Evolutionary conservation across 148 eudicot genomes (phyloP), one percentile per base, ranked within the genome.

Genomic region (Rhododendron ovatum): DNA sequence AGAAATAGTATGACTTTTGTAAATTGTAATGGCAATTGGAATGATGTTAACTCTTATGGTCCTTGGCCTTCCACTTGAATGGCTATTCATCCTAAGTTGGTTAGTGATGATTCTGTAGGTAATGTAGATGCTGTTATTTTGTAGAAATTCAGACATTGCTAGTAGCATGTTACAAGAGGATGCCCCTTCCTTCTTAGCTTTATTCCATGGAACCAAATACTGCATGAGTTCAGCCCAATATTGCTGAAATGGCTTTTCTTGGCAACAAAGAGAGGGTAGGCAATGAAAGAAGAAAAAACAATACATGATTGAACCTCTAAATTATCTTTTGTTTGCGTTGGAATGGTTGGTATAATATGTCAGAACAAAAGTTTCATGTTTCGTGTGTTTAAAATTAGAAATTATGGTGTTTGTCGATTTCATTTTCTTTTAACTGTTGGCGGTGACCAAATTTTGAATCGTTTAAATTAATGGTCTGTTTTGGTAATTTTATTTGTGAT

Each of bases 401-500:
- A 57, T 24, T 53, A 35, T 1, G 3, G 15, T 53, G 45, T 57
- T 37, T 8, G 11, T 12, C 3, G 7, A n/a, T 67, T 83, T 14
- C 22, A 1, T 10, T 65, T 15, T 10, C 7, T 51, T 74, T 47
- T 51, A 12, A 74, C 2, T 7, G 5, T 39, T 78, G 28, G 47
- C 8, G 17, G 28, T 45, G 6, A 20, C 43, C 45, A 1, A 83
- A 78, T 5, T 26, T 75, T 59, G 48, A 30, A 26, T 59, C 65
- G 8, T 39, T 74, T 28, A 30, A 18, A 74, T 86, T 78, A 75
- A 2, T 82, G 18, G 82, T 45, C 85, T 76, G 69, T 82, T 71
- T 51, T 55, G 28, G 39, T 51, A 28, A 78, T 51, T 82, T 77
- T 79, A 78, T 69, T 91, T 63, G 84, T 87, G 74, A 87, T 65